Evolutionary conservation across 2,329 filamentous ascomycete genomes (phyloP).

Genomic region (Metarhizium brunneum): DNA sequence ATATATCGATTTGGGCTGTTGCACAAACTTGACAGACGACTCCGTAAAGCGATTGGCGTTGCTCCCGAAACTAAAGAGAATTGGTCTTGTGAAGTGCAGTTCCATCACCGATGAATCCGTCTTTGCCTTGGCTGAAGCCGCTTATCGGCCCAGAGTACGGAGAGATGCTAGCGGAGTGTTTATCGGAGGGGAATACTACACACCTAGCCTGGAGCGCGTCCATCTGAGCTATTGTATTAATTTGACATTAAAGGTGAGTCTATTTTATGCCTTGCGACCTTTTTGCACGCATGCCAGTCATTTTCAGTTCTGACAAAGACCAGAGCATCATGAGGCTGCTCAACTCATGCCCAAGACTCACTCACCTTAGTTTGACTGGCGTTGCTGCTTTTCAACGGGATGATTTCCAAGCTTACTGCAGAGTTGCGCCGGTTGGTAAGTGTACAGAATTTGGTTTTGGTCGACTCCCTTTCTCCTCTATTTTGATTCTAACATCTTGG

Average conservation of each 20-base stretch:
- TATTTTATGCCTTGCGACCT: background rate
- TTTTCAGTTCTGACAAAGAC: constrained; percentile 2
- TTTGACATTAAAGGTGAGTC: constrained; percentile 67
- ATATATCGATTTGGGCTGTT: constrained; percentile 98
- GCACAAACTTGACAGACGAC: constrained; percentile 74
- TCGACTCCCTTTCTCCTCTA: background rate
- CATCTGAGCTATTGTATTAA: constrained; percentile 93
- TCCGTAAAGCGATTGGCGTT: constrained; percentile 78
- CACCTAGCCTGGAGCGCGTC: constrained; percentile 74
- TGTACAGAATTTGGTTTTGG: background rate
- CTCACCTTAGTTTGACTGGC: constrained; percentile 88
- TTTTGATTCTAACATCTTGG: background rate
- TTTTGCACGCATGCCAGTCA: background rate
- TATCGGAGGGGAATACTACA: constrained; percentile 43
- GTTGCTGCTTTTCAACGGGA: constrained; percentile 83
- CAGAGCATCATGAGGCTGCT: constrained; percentile 85
- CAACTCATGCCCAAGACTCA: constrained; percentile 85
- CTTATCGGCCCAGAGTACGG: constrained; percentile 40
- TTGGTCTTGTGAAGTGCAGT: constrained; percentile 89
- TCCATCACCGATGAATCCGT: constrained; percentile 88
- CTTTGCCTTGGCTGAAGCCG: constrained; percentile 67
- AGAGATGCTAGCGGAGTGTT: constrained; percentile 38
- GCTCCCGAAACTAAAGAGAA: constrained; percentile 86
- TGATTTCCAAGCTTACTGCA: constrained; percentile 77
- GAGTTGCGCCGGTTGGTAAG: constrained; percentile 68